phyloP scores from a whole-genome alignment of 2,329 filamentous ascomycete species.

The Botrytis fabae region DNA sequence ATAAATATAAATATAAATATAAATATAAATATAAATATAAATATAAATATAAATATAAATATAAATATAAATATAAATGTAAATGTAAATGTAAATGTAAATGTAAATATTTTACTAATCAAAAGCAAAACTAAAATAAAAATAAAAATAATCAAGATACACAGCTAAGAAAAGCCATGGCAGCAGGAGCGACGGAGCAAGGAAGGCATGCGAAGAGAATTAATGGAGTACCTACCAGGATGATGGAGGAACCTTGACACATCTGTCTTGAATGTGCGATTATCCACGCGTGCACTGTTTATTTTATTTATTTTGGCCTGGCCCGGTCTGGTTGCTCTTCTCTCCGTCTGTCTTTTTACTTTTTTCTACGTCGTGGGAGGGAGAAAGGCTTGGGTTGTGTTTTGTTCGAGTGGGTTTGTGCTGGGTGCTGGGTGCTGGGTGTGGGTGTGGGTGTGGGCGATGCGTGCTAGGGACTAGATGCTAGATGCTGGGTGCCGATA shows the following conservation, averaged over 20 bases:
- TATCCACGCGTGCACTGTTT: background rate
- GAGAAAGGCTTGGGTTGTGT: background rate
- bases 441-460: too few species aligned
- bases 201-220: slow-evolving; percentile 10
- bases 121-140: background rate
- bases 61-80: too few species aligned
- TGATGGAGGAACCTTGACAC: slow-evolving; percentile 9
- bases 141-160: background rate
- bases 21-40: background rate
- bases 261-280: slow-evolving; percentile 17
- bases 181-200: background rate
- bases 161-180: background rate
- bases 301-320: background rate
- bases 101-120: background rate
- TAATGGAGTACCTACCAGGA: slow-evolving; percentile 12
- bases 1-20: background rate
- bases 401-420: background rate
- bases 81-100: too few species aligned
- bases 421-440: background rate
- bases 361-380: background rate
- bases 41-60: background rate
- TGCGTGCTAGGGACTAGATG: too few species aligned
- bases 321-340: background rate
- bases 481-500: background rate
- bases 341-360: background rate